Percentiles rank a stretch among this genome's conserved stretches.
Conservation (phyloP, 2,329 filamentous ascomycete species). For the Fusarium sp. region DNA sequence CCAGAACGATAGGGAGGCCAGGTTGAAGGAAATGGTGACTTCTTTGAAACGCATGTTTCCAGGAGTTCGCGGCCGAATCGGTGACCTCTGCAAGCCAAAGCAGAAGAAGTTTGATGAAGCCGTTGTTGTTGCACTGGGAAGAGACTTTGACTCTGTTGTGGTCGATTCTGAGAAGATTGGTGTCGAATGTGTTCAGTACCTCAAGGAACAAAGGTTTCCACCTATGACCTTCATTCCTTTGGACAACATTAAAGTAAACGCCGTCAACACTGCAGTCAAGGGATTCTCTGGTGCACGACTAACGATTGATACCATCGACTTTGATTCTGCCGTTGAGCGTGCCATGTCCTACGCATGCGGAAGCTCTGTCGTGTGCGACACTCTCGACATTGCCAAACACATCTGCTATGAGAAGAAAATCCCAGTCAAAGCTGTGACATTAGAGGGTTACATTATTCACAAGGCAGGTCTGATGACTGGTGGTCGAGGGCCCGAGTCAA, state of each 20-base stretch:
- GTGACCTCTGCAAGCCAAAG: conserved; percentile 94
- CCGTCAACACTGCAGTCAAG: conserved; percentile 91
- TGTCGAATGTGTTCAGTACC: conserved; percentile 92
- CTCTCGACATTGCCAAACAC: conserved; percentile 86
- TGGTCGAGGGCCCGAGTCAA: conserved; percentile 84
- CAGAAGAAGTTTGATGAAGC: conserved; percentile 97
- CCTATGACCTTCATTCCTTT: conserved; percentile 96
- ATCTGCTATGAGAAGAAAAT: conserved; percentile 89
- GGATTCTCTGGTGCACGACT: conserved; percentile 88
- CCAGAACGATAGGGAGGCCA: conserved; percentile 85
- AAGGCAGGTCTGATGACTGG: conserved; percentile 98
- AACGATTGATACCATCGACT: conserved; percentile 96
- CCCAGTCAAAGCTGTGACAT: conserved; percentile 92
- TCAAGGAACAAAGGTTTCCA: conserved; percentile 89
- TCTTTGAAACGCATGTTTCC: conserved; percentile 92
- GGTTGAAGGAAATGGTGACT: conserved; percentile 86
- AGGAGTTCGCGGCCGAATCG: conserved; percentile 90
- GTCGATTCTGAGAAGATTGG: conserved; percentile 96
- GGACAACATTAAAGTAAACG: conserved; percentile 96
- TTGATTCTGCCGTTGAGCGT: conserved; percentile 87
- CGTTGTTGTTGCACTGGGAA: conserved; percentile 90
- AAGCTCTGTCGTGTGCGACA: conserved; percentile 94
- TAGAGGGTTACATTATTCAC: conserved; percentile 97
- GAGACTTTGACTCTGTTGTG: conserved; percentile 94
- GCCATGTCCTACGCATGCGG: conserved; percentile 97